Evolutionary conservation across 2,329 filamentous ascomycete species (phyloP), one percentile per base, ranked within the genome.

Genomic region (Whalleya microplaca): DNA sequence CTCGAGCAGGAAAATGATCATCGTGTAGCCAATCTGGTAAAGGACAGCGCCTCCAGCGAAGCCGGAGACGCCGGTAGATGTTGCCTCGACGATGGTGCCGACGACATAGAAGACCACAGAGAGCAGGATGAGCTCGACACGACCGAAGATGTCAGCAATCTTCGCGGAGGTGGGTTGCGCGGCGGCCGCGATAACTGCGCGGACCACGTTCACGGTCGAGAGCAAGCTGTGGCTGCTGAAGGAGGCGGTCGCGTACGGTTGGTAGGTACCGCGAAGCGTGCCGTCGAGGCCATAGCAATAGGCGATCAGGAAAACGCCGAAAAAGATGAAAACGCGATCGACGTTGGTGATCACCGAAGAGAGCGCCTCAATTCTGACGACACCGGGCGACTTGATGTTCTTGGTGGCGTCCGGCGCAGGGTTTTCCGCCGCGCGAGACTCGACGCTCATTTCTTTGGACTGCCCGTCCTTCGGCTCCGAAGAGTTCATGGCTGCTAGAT

Each of bases 11-110:
- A 89, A 73, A 18, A 86, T 75, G 21, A 87, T 75, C 63, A 78
- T 78, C 10, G 86, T 88, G 66, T 86, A 88, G 47, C 86, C 86
- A 41, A 88, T 76, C 76, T 81, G 84, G 69, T 87, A 87, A 40
- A 87, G 69, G 41, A 87, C 76, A 32, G 82, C 81, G 21, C 85
- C 86, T 3, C 78, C 84, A 18, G 78, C 76, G 56, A 86, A 88
- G 1, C 76, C 72, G 40, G 78, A 67, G 8, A 87, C 73, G 48
- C 76, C 75, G 43, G 68, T 73, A 0, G 83, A 73, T 3, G 72
- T 74, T 9, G 85, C 76, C 70, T 88, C 83, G 48, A 89, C 67
- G 14, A 87, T 76, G 1, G 85, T 83, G 12, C 80, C 79, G 48
- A 74, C 21, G 0, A 82, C 76, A 55, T 86, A 87, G 55, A 87